phyloP scores from a whole-genome alignment of 164 flowering plant genomes.

The Aristolochia fimbriata region DNA sequence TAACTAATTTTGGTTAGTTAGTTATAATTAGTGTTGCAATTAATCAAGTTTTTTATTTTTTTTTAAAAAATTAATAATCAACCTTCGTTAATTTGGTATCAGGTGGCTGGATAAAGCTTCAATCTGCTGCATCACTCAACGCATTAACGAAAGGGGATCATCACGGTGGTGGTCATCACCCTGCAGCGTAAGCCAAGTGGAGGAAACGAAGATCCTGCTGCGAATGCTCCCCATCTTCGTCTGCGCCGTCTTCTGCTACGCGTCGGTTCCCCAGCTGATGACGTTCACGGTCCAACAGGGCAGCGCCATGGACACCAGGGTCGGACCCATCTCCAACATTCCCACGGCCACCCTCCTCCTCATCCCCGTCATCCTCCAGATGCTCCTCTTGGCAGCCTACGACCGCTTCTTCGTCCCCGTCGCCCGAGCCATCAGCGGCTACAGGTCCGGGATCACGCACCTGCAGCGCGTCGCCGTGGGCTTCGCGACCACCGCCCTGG shows the following conservation, averaged over 20 bases:
- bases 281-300: conserved; percentile 64
- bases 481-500: conserved; percentile 11
- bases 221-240: conserved; percentile 43
- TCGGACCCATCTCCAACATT: conserved; percentile 28
- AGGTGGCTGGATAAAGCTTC: conserved; percentile 24
- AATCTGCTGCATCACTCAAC: conserved; percentile 23
- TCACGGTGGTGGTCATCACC: conserved; percentile 20
- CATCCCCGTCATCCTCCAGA: conserved; percentile 46
- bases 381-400: conserved; percentile 38
- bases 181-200: conserved; percentile 39
- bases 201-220: conserved; percentile 19
- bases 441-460: conserved; percentile 39
- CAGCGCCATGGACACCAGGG: conserved; percentile 46
- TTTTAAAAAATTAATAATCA: too few species aligned
- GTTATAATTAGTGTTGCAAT: too few species aligned
- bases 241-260: conserved; percentile 44
- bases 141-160: not conserved
- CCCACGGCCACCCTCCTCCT: conserved; percentile 30
- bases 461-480: conserved; percentile 56
- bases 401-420: conserved; percentile 44
- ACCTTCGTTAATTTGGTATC: too few species aligned
- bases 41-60: too few species aligned
- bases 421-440: conserved; percentile 17
- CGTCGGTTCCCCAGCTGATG: conserved; percentile 49
- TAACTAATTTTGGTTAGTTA: too few species aligned